A percentile compares a stretch with the other conserved stretches of the same genome.
These are phyloP conservation scores for Lyophyllum semitale DNA, from an alignment of 768 basidiomycete species.

Conservation along the genomic window DNA sequence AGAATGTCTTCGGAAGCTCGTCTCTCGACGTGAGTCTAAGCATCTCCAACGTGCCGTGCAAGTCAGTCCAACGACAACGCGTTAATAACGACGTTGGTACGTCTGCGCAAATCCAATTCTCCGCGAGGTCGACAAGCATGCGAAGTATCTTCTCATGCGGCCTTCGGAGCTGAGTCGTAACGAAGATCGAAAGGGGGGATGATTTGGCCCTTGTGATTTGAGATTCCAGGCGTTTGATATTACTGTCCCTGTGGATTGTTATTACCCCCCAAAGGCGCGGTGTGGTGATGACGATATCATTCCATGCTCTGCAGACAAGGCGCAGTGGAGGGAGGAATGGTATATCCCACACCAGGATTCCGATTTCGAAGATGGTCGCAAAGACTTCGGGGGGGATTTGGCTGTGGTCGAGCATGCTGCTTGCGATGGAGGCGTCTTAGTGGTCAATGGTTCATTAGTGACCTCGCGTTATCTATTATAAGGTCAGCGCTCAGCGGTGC, in stretches of 20 bases:
- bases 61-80: conserved; percentile 18
- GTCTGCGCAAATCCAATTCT: conserved; percentile 30
- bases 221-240: conserved; percentile 7
- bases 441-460: neutral
- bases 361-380: conserved; percentile 28
- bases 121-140: conserved; percentile 18
- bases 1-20: conserved; percentile 13
- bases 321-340: conserved; percentile 27
- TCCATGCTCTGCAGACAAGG: conserved; percentile 27
- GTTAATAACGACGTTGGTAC: conserved; percentile 21
- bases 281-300: conserved; percentile 25
- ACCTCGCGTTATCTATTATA: neutral
- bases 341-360: conserved; percentile 27
- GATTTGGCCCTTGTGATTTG: conserved; percentile 30
- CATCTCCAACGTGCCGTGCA: conserved; percentile 18
- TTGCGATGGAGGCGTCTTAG: neutral
- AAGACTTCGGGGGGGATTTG: conserved; percentile 32
- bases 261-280: conserved; percentile 37
- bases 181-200: conserved; percentile 25
- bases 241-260: conserved; percentile 10
- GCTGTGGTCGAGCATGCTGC: conserved; percentile 13
- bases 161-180: neutral
- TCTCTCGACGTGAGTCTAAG: conserved; percentile 16
- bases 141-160: neutral
- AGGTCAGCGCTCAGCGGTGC: neutral